Percentiles rank a stretch among this genome's conserved stretches.
Conservation (phyloP, 2,329 filamentous ascomycete genomes). For the Domatiomyces catenatus region DNA sequence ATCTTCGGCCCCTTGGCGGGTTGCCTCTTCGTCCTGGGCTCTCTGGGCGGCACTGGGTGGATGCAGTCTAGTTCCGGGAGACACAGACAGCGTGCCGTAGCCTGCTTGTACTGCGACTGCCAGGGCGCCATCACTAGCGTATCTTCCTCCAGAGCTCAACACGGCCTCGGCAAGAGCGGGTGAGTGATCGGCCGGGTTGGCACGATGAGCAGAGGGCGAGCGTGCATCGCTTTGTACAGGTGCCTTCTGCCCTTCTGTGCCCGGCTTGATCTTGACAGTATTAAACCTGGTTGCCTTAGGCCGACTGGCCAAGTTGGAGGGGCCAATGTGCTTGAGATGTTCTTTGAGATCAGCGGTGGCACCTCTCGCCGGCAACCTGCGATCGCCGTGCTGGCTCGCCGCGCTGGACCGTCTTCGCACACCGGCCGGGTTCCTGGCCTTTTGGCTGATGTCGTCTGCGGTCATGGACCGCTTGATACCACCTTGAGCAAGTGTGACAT, state of each 20-base stretch:
- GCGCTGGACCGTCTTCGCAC: conserved; percentile 21
- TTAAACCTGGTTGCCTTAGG: conserved; percentile 47
- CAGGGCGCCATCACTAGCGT: conserved; percentile 51
- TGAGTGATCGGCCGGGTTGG: conserved; percentile 27
- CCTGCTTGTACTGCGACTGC: conserved; percentile 33
- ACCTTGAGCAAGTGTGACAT: conserved; percentile 20
- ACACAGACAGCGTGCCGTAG: conserved; percentile 32
- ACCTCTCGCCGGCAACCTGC: conserved; percentile 29
- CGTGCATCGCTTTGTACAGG: conserved; percentile 28
- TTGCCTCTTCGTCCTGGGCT: conserved; percentile 10
- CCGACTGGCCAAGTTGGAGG: conserved; percentile 46
- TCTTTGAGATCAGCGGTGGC: conserved; percentile 41
- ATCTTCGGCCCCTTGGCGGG: background rate
- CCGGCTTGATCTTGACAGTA: conserved; percentile 51
- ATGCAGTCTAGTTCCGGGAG: conserved; percentile 8
- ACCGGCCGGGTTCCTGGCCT: conserved; percentile 17
- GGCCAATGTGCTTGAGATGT: conserved; percentile 48
- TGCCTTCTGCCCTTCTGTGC: conserved; percentile 22
- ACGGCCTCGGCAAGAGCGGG: conserved; percentile 41
- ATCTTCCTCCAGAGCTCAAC: conserved; percentile 38
- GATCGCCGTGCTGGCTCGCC: conserved; percentile 18
- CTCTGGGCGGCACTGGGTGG: conserved; percentile 17
- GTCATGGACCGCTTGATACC: conserved; percentile 13
- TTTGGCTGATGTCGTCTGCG: conserved; percentile 18
- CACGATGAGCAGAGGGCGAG: conserved; percentile 18